A percentile compares a stretch with the other conserved stretches of the same genome.
phyloP scores from a whole-genome alignment of 768 basidiomycete genomes.

The Lanmaoa pseudosensibilis region DNA sequence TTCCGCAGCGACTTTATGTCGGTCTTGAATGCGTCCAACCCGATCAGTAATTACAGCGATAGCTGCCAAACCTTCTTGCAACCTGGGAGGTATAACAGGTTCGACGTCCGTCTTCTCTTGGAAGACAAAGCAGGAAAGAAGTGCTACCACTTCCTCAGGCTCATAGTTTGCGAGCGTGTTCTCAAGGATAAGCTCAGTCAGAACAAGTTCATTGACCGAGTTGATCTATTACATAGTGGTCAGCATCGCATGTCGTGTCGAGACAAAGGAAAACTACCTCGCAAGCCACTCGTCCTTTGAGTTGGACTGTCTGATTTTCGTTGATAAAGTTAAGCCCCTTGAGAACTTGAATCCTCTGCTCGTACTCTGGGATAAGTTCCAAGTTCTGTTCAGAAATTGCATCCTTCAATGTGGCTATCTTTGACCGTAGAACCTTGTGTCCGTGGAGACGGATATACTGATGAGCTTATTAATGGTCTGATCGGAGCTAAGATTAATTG shows the following conservation, averaged over 20 bases:
- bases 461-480: slow-evolving; percentile 8
- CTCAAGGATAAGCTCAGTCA: slow-evolving; percentile 96
- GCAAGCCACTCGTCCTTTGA: slow-evolving; percentile 98
- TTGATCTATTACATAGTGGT: slow-evolving; percentile 69
- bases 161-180: slow-evolving; percentile 90
- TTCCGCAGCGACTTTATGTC: slow-evolving; percentile 73
- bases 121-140: slow-evolving; percentile 96
- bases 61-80: slow-evolving; percentile 77
- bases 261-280: slow-evolving; percentile 55
- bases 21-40: slow-evolving; percentile 77
- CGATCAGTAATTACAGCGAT: slow-evolving; percentile 78
- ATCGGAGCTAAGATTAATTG: neutral
- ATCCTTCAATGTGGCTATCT: slow-evolving; percentile 75
- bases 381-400: slow-evolving; percentile 95
- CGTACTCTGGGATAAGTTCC: slow-evolving; percentile 95
- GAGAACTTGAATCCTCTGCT: slow-evolving; percentile 88
- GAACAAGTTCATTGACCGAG: slow-evolving; percentile 93
- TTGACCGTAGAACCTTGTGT: slow-evolving; percentile 69
- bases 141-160: slow-evolving; percentile 93
- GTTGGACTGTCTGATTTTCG: slow-evolving; percentile 89
- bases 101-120: slow-evolving; percentile 96
- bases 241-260: neutral
- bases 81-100: slow-evolving; percentile 74
- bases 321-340: slow-evolving; percentile 93
- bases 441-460: slow-evolving; percentile 80